Evolutionary conservation across 1,284 basidiomycete species (phyloP).

Genomic region (Waitea zeae): DNA sequence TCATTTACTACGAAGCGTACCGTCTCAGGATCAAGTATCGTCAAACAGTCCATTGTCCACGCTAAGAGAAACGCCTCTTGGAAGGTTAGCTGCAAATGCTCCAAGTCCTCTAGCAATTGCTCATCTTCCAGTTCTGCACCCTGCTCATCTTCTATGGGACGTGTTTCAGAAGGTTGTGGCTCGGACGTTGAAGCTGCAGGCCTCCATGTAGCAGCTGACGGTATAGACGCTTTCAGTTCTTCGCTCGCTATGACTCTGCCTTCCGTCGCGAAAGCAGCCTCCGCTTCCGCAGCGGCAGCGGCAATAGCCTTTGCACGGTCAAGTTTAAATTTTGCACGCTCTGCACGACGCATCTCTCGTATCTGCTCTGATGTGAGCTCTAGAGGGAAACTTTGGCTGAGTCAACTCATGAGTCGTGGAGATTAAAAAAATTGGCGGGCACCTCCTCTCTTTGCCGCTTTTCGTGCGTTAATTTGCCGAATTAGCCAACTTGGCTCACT

Average conservation of each 20-base stretch:
- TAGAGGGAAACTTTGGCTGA: too few species aligned
- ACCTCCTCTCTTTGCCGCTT: conserved; percentile 34
- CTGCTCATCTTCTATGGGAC: conserved; percentile 2
- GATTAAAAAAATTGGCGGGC: neutral
- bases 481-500: conserved; percentile 91
- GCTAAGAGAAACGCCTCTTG: conserved; percentile 88
- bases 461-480: conserved; percentile 51
- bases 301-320: conserved; percentile 74
- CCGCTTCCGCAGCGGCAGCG: conserved; percentile 55
- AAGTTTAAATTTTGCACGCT: conserved; percentile 81
- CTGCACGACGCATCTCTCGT: conserved; percentile 67
- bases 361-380: conserved; percentile 76
- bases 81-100: conserved; percentile 85
- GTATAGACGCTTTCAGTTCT: conserved; percentile 25
- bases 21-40: conserved; percentile 45
- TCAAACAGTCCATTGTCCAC: conserved; percentile 74
- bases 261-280: conserved; percentile 43
- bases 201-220: conserved; percentile 65
- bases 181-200: conserved; percentile 14
- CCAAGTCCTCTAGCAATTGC: conserved; percentile 50
- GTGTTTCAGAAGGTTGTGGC: neutral
- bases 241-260: conserved; percentile 38
- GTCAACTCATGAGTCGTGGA: too few species aligned
- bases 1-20: conserved; percentile 21
- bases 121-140: conserved; percentile 20